These are phyloP conservation scores for Pyrus betulifolia DNA, from an alignment of 306 rosid species.

Conservation along the genomic window DNA sequence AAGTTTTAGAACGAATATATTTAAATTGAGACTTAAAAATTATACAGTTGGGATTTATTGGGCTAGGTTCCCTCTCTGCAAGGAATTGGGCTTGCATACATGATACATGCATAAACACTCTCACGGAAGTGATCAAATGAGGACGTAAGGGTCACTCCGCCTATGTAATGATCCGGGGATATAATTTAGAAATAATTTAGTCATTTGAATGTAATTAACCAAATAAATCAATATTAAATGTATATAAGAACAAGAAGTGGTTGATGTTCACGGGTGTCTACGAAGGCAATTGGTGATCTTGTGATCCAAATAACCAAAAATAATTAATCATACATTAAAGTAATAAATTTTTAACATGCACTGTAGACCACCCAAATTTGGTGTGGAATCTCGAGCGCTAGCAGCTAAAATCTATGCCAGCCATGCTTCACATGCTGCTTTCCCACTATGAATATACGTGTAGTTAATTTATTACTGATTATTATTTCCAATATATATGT, in stretches of 20 bases:
- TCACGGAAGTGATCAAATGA: no score
- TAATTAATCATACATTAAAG: background rate
- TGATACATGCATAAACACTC: no score
- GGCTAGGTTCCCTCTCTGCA: no score
- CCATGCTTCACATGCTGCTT: slow-evolving; percentile 2
- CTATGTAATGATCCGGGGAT: no score
- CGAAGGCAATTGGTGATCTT: slow-evolving; percentile 10
- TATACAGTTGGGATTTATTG: no score
- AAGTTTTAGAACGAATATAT: no score
- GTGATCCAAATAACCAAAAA: slow-evolving; percentile 4
- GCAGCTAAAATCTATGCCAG: slow-evolving; percentile 13
- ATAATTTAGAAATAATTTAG: no score
- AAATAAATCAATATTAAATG: no score
- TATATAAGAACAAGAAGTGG: background rate
- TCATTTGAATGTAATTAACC: no score
- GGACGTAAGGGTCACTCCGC: no score
- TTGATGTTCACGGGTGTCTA: slow-evolving; percentile 18
- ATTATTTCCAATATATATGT: background rate
- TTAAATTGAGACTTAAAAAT: no score
- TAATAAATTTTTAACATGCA: background rate
- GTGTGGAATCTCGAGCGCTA: slow-evolving; percentile 17
- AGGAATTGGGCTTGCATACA: no score
- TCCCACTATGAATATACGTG: background rate
- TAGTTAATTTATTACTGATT: background rate
- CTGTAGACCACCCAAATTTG: background rate